Evolutionary conservation across 2,329 filamentous ascomycete species (phyloP), one percentile per base, ranked within the genome.

Genomic region (Exophiala sideris): DNA sequence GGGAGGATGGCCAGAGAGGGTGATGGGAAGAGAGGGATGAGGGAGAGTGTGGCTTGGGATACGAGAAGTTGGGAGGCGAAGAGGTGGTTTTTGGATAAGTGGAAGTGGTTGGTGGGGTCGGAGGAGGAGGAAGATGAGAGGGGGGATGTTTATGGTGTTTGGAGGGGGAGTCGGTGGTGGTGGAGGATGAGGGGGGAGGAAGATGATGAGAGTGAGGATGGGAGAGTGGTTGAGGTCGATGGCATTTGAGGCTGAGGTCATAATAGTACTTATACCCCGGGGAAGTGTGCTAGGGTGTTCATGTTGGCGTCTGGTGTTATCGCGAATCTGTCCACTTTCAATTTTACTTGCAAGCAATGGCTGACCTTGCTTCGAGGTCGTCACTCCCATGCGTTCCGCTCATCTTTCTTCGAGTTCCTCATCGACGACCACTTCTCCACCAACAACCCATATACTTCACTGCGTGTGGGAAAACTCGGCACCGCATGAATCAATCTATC

Each of bases 61-160:
- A 64, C 66, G 36, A 68, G 74, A 11, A 73, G 72, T 54, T 77
- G 74, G 74, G 74, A 77, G 52, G 73, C 72, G 1, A 69, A 68
- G 51, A 57, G 64, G 3, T 77, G 73, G 74, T 77, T 76, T 56
- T 47, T 77, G 32, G 67, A 70, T 40, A 77, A 77, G 58, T 76
- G 73, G 57, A 60, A 62, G 61, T 64, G 62, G 59, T 42, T 62
- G 54, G 48, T 65, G 58, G 36, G 56, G 14, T 53, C 49, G 8
- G 58, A 60, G 39, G 55, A 58, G 55, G 61, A 61, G 56, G 41
- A 63, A 64, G 54, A 56, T 16, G 35, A 24, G 4, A 46, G 57
- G 44, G 57, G 55, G 5, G 58, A 60, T 45, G 14, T 35, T 11
- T 52, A 56, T 16, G 58, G 57, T 16, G 50, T 62, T 1, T 62